Evolutionary conservation across 441 rosid genomes (phyloP), one percentile per base, ranked within the genome.

Genomic region (Daphne laureola): DNA sequence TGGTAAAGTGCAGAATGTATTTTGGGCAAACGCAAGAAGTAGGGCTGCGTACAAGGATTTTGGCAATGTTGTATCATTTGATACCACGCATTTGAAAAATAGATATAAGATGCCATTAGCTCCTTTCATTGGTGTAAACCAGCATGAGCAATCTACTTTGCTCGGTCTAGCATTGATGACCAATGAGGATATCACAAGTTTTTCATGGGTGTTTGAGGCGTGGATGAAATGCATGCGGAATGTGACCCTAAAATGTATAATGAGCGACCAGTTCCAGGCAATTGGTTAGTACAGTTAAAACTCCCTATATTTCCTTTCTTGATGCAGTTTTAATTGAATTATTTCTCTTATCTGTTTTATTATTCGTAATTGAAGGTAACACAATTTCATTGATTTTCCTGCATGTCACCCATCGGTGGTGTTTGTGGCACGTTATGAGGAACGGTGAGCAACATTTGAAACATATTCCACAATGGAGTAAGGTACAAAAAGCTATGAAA

Each of bases 151-250:
- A 14, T 31, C 43, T 3, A 13, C n/a, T n/a, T 12, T 52, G 5
- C 12, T 15, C 14, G 55, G 12, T 11, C 8, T 0, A 6, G 12
- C 18, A 0, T 16, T 52, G 12, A 0, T 51, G 1, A 4, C 42
- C 0, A 4, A 17, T 8, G 9, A 52, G 55, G 5, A n/a, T 4
- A 17, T 8, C 0, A 1, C 12, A 3, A 18, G 40, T 15, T 44
- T 53, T 4, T 46, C 18, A 4, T 48, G 50, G 51, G 18, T 46
- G 12, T 46, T 53, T 17, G 31, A 45, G 13, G 36, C 18, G 7
- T 53, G 15, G 46, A 13, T 49, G 5, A 45, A 31, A 13, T 59
- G 56, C 64, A 50, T 59, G 18, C 41, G 8, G 1, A 4, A 17
- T 9, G 17, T 0, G 7, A 8, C 47, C 47, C n/a, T n/a, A 14